Evolutionary conservation across 192 early-diverging fungal genomes (phyloP), one percentile per base, ranked within the genome.

Genomic region (Mortierella claussenii): DNA sequence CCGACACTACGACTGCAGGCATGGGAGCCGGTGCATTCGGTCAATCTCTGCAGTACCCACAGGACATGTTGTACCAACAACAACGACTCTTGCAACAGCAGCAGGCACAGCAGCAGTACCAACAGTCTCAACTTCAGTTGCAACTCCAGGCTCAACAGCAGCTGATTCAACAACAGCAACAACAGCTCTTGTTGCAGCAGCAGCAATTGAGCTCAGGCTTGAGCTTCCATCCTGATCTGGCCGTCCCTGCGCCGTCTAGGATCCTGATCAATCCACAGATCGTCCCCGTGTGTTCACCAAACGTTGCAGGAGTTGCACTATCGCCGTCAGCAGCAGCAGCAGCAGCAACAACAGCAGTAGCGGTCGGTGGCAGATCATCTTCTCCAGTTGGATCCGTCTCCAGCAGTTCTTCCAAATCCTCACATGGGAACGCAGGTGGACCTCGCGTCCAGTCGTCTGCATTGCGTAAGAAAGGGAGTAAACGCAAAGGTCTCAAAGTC

Each of bases 91-190:
- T 63, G 7, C 34, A 47, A 40, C 63, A 65, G 18, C 28, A 59
- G 24, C 63, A 62, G 20, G 51, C 24, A 7, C 30, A 64, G 55
- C 55, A 53, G 27, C 55, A 64, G n/a, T 46, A 60, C 17, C 63
- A 55, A 23, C 57, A 60, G 6, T 45, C 44, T 28, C 45, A 17
- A 30, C 59, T 61, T 12, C 59, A 61, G 13, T 1, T 23, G 27
- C 46, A 61, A 21, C n/a, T 65, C 7, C 42, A 48, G 18, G 32
- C 27, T 23, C 58, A 54, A 27, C 57, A 69, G 18, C 49, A 53
- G 40, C 62, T 55, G 30, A 60, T 75, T 5, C 62, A 55, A 42
- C 34, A 59, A 46, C 60, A 58, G 23, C 60, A 75, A 1, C 44
- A 30, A 9, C 55, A 60, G n/a, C 8, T 46, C 15, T 46, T 31